phyloP scores from a whole-genome alignment of 768 basidiomycete species.

The Lepiota subincarnata region DNA sequence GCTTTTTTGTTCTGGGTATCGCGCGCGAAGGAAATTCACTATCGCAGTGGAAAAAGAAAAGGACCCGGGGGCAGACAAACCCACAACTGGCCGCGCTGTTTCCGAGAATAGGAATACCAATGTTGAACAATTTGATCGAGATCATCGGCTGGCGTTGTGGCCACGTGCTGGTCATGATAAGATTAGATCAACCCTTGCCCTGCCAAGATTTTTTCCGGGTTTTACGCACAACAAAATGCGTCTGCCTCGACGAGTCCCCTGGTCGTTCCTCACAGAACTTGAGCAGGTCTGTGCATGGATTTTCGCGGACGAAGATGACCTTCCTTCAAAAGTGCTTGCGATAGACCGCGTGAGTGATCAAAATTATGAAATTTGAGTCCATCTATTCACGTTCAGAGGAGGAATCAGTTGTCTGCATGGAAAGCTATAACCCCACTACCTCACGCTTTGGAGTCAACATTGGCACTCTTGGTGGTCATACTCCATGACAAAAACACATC shows the following conservation, averaged over 20 bases:
- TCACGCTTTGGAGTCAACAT: conserved; percentile 72
- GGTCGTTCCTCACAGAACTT: conserved; percentile 65
- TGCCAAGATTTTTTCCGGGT: conserved; percentile 1
- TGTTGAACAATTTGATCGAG: conserved; percentile 10
- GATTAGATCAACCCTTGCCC: not conserved
- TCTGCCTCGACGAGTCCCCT: conserved; percentile 78
- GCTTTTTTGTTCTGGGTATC: conserved; percentile 6
- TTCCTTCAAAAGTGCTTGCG: conserved; percentile 51
- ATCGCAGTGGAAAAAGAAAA: conserved; percentile 17
- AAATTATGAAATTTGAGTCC: not conserved
- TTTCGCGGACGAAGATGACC: conserved; percentile 58
- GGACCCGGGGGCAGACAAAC: not conserved
- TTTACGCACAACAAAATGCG: conserved; percentile 39
- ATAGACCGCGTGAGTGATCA: conserved; percentile 55
- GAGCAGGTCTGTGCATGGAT: conserved; percentile 77
- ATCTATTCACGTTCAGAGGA: conserved; percentile 6
- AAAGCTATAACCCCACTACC: conserved; percentile 70
- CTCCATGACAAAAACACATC: conserved; percentile 43
- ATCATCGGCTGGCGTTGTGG: not conserved
- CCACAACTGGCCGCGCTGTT: not conserved
- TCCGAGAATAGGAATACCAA: conserved; percentile 5
- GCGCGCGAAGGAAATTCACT: not conserved
- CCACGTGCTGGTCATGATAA: conserved; percentile 5
- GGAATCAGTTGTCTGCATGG: conserved; percentile 71
- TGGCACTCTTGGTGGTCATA: conserved; percentile 58